Base-by-base conservation (phyloP, 2,329 filamentous ascomycete genomes). In the Trichophyton schoenleinii region DNA sequence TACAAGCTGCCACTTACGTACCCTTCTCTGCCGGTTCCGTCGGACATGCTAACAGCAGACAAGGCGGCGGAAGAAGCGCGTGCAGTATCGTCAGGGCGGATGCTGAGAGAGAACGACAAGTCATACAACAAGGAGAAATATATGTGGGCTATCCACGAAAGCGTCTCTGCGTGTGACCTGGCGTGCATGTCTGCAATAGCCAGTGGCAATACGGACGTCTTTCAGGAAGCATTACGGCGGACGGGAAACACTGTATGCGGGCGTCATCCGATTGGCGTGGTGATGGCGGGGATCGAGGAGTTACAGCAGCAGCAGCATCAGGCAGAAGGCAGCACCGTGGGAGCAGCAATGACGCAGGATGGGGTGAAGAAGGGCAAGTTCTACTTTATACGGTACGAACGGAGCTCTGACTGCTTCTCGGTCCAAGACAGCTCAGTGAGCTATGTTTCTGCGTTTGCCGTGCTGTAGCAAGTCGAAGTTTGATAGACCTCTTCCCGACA, bases 191-290 rank as follows among this genome's bases (percentile, higher is more conserved):
- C 87, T 58, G 90, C 89, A 0, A 88, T 97, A 46, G 85, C 91
- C 70, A 85, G 84, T 1, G 91, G 92, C 0, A 79, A 75, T 6
- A 87, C 95, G 68, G 77, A 81, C 22, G 76, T 73, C 0, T 97
- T 96, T 72, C 77, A 89, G 15, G 77, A 82, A 2, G 86, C 84
- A 46, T 73, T 99, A 20, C 74, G 79, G 59, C 75, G 82, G 41
- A 97, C 92, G 0, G 83, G 83, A 13, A 99, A 99, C 68, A 96
- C 94, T 0, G 89, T 99, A 0, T 99, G 94, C 70, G 94, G 94
- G 2, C 81, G 92, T 57, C 94, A 99, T 76, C 94, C 94, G 0
- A 97, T 99, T 68, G 91, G 94, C 0, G 87, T 97, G 3, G 82
- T 88, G 42, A 91, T 99, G 89, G 90, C 91, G 0, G 91, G 87